These are phyloP conservation scores for Chytriomyces confervae DNA, from an alignment of 192 early-diverging fungal species.

Conservation along the genomic window DNA sequence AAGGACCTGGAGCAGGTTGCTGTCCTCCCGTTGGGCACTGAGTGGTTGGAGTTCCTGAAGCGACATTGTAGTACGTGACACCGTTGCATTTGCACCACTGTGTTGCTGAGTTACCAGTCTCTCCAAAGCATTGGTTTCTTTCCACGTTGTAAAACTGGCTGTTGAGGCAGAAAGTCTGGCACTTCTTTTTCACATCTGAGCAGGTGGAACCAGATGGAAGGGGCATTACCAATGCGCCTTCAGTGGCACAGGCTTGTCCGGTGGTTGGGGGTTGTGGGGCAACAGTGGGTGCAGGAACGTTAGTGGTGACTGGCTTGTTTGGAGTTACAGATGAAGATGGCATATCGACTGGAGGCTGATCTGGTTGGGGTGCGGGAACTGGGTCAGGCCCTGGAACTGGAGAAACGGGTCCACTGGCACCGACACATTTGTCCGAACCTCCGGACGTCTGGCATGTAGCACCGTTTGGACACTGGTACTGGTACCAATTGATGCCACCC, in stretches of 20 bases:
- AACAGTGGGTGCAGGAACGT: neutral
- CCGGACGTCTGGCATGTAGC: neutral
- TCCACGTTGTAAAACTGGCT: conserved; percentile 3
- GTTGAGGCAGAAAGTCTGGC: conserved; percentile 6
- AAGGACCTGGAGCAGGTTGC: neutral
- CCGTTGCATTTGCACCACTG: conserved; percentile 15
- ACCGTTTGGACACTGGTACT: conserved; percentile 13
- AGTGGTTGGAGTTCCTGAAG: conserved; percentile 1
- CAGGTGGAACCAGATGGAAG: neutral
- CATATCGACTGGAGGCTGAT: no score
- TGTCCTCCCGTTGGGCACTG: neutral
- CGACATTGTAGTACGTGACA: conserved; percentile 7
- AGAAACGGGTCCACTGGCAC: conserved; percentile 1
- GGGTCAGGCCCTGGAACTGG: neutral
- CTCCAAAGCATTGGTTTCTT: neutral
- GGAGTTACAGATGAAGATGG: no score
- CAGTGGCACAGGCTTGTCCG: neutral
- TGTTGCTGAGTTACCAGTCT: neutral
- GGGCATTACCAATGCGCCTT: neutral
- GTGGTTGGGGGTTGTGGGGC: neutral
- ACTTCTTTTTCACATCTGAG: neutral
- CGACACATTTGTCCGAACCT: conserved; percentile 4
- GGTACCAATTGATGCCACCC: neutral
- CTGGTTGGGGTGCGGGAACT: no score
- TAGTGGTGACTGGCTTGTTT: no score